Evolutionary conservation across 2,329 filamentous ascomycete genomes (phyloP).

Genomic region (Aspergillus aculeatus): DNA sequence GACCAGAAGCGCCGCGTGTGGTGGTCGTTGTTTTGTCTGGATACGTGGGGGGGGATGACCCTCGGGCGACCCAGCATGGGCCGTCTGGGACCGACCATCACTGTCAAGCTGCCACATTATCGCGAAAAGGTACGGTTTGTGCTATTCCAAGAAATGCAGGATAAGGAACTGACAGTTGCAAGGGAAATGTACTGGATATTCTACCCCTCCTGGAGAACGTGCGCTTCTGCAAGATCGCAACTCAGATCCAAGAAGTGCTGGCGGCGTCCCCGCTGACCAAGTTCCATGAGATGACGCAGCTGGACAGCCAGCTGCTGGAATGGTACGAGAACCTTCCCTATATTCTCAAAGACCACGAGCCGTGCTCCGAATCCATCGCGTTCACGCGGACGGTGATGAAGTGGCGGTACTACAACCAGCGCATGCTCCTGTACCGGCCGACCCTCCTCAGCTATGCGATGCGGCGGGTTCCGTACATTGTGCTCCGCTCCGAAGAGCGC

Average conservation of each 20-base stretch:
- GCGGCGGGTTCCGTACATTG: slow-evolving; percentile 51
- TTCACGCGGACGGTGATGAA: slow-evolving; percentile 74
- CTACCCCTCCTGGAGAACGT: slow-evolving; percentile 73
- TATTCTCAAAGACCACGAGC: slow-evolving; percentile 62
- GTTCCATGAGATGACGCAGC: slow-evolving; percentile 63
- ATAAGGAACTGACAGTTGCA: slow-evolving; percentile 28
- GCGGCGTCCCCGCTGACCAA: slow-evolving; percentile 67
- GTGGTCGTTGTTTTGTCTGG: slow-evolving; percentile 73
- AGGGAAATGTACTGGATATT: slow-evolving; percentile 62
- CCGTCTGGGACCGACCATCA: slow-evolving; percentile 66
- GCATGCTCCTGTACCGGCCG: slow-evolving; percentile 72
- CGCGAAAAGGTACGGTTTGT: slow-evolving; percentile 33
- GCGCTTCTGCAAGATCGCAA: slow-evolving; percentile 76
- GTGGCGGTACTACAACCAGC: slow-evolving; percentile 77
- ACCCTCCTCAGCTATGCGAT: slow-evolving; percentile 66
- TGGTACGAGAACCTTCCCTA: slow-evolving; percentile 73
- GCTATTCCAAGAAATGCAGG: slow-evolving; percentile 31
- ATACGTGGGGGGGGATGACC: slow-evolving; percentile 71
- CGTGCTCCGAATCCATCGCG: slow-evolving; percentile 68
- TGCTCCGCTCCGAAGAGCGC: slow-evolving; percentile 61
- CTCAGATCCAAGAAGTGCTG: slow-evolving; percentile 72
- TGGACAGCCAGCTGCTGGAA: slow-evolving; percentile 67
- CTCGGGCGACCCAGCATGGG: slow-evolving; percentile 69
- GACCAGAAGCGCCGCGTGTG: slow-evolving; percentile 68
- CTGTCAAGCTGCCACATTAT: slow-evolving; percentile 62